A percentile compares a stretch with the other conserved stretches of the same genome.
phyloP scores from a whole-genome alignment of 2,329 filamentous ascomycete species.

The Furcasterigmium sp. region DNA sequence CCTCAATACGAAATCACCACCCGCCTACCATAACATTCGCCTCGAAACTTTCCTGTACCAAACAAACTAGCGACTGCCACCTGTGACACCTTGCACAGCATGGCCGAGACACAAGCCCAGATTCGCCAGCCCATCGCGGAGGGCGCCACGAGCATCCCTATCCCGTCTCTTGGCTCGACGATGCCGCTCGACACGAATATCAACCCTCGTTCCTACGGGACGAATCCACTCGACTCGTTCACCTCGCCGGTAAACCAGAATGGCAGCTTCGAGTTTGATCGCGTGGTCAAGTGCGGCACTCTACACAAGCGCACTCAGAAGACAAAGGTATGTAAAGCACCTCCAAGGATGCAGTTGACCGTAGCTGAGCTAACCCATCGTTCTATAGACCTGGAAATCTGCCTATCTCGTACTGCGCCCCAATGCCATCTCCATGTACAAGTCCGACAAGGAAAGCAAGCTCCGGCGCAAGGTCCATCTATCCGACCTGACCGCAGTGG shows the following conservation, averaged over 20 bases:
- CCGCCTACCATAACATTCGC: too few relatives aligned
- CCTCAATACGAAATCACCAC: too few relatives aligned
- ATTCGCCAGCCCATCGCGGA: neutral
- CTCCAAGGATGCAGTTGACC: too few relatives aligned
- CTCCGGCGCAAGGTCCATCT: slow-evolving; percentile 84
- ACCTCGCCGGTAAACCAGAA: slow-evolving; percentile 83
- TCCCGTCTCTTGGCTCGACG: neutral
- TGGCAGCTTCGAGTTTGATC: slow-evolving; percentile 93
- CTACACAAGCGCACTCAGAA: slow-evolving; percentile 86
- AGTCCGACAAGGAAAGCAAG: slow-evolving; percentile 83
- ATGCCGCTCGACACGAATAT: slow-evolving; percentile 15
- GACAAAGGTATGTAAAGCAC: slow-evolving; percentile 83
- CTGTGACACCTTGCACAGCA: neutral
- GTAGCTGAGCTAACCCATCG: too few relatives aligned
- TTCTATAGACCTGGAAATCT: slow-evolving; percentile 88
- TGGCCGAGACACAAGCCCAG: slow-evolving; percentile 10
- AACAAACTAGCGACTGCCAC: too few relatives aligned
- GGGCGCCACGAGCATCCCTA: too few relatives aligned
- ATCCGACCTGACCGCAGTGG: slow-evolving; percentile 85
- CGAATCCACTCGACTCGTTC: slow-evolving; percentile 58
- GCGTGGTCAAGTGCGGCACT: slow-evolving; percentile 83
- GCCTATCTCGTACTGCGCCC: slow-evolving; percentile 87
- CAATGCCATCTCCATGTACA: slow-evolving; percentile 88
- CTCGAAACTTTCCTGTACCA: too few relatives aligned
- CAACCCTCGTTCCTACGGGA: neutral